A percentile compares a stretch with the other conserved stretches of the same genome.
Conservation (phyloP, 371 early-diverging fungal genomes). For the Syncephalastrum sp. region DNA sequence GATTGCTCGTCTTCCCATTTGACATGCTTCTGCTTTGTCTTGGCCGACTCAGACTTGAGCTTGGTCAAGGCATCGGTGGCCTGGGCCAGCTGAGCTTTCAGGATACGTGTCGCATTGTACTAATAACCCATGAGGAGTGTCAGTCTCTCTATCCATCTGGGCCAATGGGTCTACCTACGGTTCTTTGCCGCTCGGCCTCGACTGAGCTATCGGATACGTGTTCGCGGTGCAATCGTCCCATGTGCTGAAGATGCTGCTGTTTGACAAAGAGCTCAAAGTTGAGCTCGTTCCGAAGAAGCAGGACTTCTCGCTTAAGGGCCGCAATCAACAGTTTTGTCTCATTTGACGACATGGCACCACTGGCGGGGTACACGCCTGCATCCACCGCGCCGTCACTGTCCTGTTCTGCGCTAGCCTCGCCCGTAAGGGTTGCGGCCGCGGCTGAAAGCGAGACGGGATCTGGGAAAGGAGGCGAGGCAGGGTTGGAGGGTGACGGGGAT, state of each 20-base stretch:
- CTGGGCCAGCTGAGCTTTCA: constrained; percentile 56
- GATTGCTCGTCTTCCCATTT: constrained; percentile 68
- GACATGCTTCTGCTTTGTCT: constrained; percentile 58
- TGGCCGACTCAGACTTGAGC: constrained; percentile 53
- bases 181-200: constrained; percentile 62
- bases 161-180: constrained; percentile 23
- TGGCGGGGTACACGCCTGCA: not conserved
- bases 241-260: constrained; percentile 69
- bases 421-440: not conserved
- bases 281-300: constrained; percentile 59
- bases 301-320: constrained; percentile 56
- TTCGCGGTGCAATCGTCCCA: constrained; percentile 62
- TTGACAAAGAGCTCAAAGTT: constrained; percentile 68
- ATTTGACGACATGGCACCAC: constrained; percentile 11
- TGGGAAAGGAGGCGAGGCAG: constrained; percentile 6
- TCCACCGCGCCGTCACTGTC: too few species aligned
- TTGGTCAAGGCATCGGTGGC: constrained; percentile 50
- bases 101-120: constrained; percentile 58
- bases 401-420: not conserved
- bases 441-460: constrained; percentile 11
- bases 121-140: constrained; percentile 3
- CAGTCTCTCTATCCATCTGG: not conserved
- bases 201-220: constrained; percentile 64
- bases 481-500: constrained; percentile 13
- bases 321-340: constrained; percentile 40